Evolutionary conservation across 2,329 filamentous ascomycete species (phyloP).

Genomic region (Cordyceps cicadae): DNA sequence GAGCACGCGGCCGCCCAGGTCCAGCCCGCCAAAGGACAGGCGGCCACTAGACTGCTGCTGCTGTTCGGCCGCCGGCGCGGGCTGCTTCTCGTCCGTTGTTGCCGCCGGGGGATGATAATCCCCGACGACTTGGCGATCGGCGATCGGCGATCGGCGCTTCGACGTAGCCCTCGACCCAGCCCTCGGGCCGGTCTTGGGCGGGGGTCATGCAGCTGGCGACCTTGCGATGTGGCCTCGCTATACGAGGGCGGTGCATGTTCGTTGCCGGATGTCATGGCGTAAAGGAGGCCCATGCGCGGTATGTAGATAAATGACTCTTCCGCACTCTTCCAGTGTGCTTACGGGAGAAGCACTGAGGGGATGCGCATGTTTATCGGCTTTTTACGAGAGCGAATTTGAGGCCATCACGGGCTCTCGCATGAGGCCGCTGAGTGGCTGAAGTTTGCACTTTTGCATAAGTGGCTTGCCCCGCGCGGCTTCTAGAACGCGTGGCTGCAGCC

Average conservation of each 20-base stretch:
- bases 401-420: not conserved
- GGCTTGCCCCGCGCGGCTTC: not conserved
- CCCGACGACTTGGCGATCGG: not conserved
- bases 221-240: not conserved
- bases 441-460: not conserved
- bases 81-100: not conserved
- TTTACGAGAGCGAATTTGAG: not conserved
- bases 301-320: not conserved
- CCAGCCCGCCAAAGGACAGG: not conserved
- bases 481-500: not conserved
- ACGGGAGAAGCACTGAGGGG: not conserved
- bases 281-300: too few species aligned
- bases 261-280: not conserved
- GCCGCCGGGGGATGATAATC: not conserved
- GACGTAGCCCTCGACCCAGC: conserved; percentile 3
- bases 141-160: not conserved
- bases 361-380: not conserved
- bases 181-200: not conserved
- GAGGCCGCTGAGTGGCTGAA: not conserved
- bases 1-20: not conserved
- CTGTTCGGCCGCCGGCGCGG: too few species aligned
- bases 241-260: not conserved
- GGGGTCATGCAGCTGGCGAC: too few species aligned
- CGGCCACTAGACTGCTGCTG: not conserved
- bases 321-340: not conserved